Conservation (phyloP, 176 grass and related monocot genomes). For the Chrysopogon serrulatus region DNA sequence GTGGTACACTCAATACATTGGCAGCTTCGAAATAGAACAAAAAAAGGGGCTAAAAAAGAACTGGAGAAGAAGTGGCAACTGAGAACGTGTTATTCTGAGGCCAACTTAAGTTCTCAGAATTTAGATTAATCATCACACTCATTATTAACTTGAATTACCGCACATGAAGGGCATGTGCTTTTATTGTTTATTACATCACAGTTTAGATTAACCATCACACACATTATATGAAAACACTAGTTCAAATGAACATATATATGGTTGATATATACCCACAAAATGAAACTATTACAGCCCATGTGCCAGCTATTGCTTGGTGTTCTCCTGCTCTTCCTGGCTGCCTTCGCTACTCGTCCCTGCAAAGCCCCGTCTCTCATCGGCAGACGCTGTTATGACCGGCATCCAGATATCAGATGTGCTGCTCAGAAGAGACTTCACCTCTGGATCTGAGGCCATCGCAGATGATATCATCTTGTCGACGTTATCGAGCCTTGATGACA, state of each 20-base stretch:
- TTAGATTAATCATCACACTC: background rate
- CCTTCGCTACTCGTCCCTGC: constrained; percentile 32
- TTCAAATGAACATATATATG: constrained; percentile 3
- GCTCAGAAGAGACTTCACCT: constrained; percentile 79
- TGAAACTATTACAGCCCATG: background rate
- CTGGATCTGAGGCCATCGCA: constrained; percentile 70
- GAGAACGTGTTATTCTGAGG: background rate
- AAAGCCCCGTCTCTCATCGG: constrained; percentile 64
- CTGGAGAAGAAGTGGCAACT: background rate
- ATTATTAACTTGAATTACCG: background rate
- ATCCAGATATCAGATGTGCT: constrained; percentile 90
- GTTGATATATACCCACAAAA: background rate
- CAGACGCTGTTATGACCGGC: constrained; percentile 86
- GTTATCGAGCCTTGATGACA: constrained; percentile 73
- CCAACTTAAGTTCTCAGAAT: background rate
- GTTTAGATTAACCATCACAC: background rate
- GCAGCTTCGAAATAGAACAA: background rate
- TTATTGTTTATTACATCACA: background rate
- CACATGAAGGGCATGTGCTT: background rate
- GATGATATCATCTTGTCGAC: constrained; percentile 98
- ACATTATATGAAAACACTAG: background rate
- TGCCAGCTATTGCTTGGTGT: constrained; percentile 19
- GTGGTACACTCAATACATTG: background rate
- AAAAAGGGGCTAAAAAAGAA: background rate
- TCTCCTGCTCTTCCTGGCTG: constrained; percentile 37